phyloP scores from a whole-genome alignment of 495 filamentous ascomycete species.

The Lichina pygmaea region DNA sequence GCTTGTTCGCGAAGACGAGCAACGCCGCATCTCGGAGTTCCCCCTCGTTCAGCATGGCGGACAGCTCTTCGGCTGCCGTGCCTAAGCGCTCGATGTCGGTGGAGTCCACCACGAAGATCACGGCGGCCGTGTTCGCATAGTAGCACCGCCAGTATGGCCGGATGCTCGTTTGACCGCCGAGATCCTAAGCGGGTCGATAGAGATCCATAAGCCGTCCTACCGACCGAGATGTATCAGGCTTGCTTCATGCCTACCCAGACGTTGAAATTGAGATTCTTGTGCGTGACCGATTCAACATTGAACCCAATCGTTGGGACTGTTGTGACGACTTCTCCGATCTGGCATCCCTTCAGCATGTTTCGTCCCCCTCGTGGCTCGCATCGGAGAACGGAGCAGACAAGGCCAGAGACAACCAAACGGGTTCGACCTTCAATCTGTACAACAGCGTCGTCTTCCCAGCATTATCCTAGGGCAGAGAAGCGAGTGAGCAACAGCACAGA shows the following conservation, averaged over 20 bases:
- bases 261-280: conserved; percentile 93
- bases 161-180: conserved; percentile 76
- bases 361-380: no score
- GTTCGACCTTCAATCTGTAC: conserved; percentile 68
- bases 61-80: conserved; percentile 75
- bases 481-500: not conserved
- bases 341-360: conserved; percentile 9
- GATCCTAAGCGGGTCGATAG: not conserved
- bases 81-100: conserved; percentile 88
- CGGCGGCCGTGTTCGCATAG: conserved; percentile 97
- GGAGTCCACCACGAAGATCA: conserved; percentile 93
- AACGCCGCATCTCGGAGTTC: conserved; percentile 79
- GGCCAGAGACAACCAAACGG: no score
- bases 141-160: conserved; percentile 98
- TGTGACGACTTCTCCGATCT: conserved; percentile 93
- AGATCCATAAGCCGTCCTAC: not conserved
- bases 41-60: conserved; percentile 89
- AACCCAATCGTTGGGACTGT: conserved; percentile 98
- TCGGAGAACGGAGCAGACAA: no score
- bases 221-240: not conserved
- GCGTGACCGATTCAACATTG: conserved; percentile 94
- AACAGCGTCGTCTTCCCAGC: conserved; percentile 93
- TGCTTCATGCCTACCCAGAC: conserved; percentile 47
- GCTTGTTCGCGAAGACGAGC: conserved; percentile 95
- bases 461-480: conserved; percentile 44